Evolutionary conservation across 2,329 filamentous ascomycete genomes (phyloP).

Genomic region (Cordyceps pruinosa): DNA sequence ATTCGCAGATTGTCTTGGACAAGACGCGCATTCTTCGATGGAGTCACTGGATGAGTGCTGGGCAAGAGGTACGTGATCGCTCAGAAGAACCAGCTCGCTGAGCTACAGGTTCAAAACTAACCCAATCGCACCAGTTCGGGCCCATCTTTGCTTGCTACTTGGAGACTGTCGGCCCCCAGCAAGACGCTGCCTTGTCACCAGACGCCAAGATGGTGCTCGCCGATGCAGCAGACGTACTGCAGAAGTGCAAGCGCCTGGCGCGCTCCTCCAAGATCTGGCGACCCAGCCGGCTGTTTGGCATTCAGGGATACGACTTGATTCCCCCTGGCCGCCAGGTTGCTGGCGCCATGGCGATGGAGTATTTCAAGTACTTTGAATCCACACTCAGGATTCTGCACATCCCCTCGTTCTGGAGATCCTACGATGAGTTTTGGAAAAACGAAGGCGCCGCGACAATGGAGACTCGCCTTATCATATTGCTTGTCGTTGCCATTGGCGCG

Average conservation of each 20-base stretch:
- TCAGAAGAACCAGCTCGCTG: background rate
- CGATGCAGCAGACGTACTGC: slow-evolving; percentile 23
- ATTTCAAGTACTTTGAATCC: slow-evolving; percentile 44
- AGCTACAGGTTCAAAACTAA: background rate
- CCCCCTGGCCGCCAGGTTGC: slow-evolving; percentile 25
- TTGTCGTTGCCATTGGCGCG: slow-evolving; percentile 35
- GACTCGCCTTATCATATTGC: slow-evolving; percentile 29
- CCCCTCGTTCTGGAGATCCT: slow-evolving; percentile 45
- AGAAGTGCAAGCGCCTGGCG: slow-evolving; percentile 28
- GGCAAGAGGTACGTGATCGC: slow-evolving; percentile 23
- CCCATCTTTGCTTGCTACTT: slow-evolving; percentile 24
- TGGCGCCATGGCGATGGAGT: slow-evolving; percentile 35
- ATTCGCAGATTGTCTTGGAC: slow-evolving; percentile 26
- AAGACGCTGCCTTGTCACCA: slow-evolving; percentile 15
- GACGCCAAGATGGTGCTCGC: slow-evolving; percentile 20
- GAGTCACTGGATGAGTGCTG: slow-evolving; percentile 25
- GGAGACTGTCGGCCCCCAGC: slow-evolving; percentile 17
- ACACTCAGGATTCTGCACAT: slow-evolving; percentile 45
- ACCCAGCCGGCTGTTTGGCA: slow-evolving; percentile 25
- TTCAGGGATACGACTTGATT: slow-evolving; percentile 18
- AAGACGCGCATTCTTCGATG: slow-evolving; percentile 29
- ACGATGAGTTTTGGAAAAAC: slow-evolving; percentile 38
- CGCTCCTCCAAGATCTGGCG: slow-evolving; percentile 26
- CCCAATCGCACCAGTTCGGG: slow-evolving; percentile 19
- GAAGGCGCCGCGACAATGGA: slow-evolving; percentile 19